Evolutionary conservation across 371 early-diverging fungal species (phyloP).

Genomic region (Mucor mucedo): DNA sequence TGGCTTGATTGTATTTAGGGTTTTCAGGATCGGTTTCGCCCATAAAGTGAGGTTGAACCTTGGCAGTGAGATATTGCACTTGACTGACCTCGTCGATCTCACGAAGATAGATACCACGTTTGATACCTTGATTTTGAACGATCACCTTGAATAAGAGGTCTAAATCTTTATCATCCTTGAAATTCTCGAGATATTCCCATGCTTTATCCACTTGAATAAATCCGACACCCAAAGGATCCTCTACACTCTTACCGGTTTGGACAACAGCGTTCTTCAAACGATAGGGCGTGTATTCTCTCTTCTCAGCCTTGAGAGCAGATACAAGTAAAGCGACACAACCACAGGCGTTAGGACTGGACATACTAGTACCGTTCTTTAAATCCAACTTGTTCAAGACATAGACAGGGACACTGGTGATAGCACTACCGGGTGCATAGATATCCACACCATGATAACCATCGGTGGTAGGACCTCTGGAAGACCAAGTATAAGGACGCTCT

Average conservation of each 20-base stretch:
- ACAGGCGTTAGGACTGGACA: constrained; percentile 92
- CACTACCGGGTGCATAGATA: constrained; percentile 92
- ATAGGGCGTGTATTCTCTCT: constrained; percentile 78
- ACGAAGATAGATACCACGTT: constrained; percentile 90
- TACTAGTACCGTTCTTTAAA: constrained; percentile 93
- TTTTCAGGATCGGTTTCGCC: constrained; percentile 65
- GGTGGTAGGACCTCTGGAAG: constrained; percentile 85
- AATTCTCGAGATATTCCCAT: constrained; percentile 77
- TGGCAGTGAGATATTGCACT: constrained; percentile 62
- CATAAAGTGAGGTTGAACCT: constrained; percentile 80
- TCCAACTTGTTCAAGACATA: constrained; percentile 78
- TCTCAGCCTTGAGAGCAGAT: constrained; percentile 77
- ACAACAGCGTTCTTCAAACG: constrained; percentile 81
- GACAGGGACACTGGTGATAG: constrained; percentile 91
- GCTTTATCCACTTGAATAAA: constrained; percentile 90
- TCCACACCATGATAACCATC: constrained; percentile 88
- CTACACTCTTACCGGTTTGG: constrained; percentile 73
- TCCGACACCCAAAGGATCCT: constrained; percentile 82
- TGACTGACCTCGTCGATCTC: constrained; percentile 75
- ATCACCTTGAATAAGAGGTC: constrained; percentile 72
- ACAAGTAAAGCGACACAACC: constrained; percentile 85
- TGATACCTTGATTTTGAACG: constrained; percentile 38
- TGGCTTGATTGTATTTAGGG: constrained; percentile 63
- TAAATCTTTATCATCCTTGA: constrained; percentile 62
- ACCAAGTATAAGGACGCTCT: constrained; percentile 90